phyloP scores from a whole-genome alignment of 2,329 filamentous ascomycete genomes.

The Colletotrichum tabaci region DNA sequence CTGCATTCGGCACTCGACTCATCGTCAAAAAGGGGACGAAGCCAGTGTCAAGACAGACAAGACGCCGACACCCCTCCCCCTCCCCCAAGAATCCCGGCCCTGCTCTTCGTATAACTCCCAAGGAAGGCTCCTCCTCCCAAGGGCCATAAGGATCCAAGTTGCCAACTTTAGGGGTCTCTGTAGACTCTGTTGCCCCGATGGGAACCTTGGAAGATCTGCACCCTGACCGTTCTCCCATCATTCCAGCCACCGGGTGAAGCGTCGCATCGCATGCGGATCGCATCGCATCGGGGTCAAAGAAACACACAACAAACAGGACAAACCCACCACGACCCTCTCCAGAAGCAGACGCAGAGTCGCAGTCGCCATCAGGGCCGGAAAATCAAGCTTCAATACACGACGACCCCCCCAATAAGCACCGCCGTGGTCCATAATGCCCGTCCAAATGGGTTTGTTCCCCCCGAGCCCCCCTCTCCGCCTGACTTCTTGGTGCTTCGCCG shows the following conservation, averaged over 20 bases:
- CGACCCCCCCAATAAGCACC: slow-evolving; percentile 31
- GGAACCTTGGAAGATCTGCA: slow-evolving; percentile 42
- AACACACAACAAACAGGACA: background rate
- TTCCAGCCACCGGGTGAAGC: slow-evolving; percentile 37
- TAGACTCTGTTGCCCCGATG: slow-evolving; percentile 2
- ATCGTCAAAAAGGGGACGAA: background rate
- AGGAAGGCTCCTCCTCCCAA: background rate
- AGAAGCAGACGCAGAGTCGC: background rate
- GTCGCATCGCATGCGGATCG: slow-evolving; percentile 38
- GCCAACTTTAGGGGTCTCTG: slow-evolving; percentile 37
- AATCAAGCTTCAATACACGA: slow-evolving; percentile 29
- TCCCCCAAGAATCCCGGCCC: background rate
- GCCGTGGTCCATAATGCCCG: slow-evolving; percentile 16
- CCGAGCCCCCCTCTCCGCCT: background rate
- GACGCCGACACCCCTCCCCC: background rate
- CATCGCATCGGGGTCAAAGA: slow-evolving; percentile 26
- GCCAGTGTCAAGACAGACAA: background rate
- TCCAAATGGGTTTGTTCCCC: slow-evolving; percentile 1
- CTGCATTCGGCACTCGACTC: slow-evolving; percentile 36
- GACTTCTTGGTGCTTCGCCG: slow-evolving; percentile 11
- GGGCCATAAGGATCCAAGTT: background rate
- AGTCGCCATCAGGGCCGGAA: background rate
- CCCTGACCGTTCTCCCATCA: slow-evolving; percentile 23
- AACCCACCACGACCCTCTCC: background rate
- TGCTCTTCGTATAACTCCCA: slow-evolving; percentile 29